phyloP scores from a whole-genome alignment of 768 basidiomycete species.

The Pulveroboletus sp. region DNA sequence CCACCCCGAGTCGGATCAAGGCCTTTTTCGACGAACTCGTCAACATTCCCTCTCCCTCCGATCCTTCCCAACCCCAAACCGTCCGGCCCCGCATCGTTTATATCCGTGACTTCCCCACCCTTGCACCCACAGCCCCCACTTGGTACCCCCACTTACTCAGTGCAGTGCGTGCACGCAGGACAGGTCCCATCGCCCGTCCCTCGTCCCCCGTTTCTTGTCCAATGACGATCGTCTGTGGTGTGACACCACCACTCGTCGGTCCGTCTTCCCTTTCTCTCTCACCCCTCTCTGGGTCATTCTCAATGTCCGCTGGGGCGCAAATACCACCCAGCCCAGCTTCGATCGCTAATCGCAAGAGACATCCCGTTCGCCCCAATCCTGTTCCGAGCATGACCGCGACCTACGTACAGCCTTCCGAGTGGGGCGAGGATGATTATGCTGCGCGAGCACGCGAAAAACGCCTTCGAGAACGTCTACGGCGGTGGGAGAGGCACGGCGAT shows the following conservation, averaged over 20 bases:
- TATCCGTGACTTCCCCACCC: slow-evolving; percentile 74
- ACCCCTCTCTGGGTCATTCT: slow-evolving; percentile 12
- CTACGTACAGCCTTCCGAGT: slow-evolving; percentile 37
- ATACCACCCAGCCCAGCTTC: not conserved
- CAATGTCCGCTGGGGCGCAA: slow-evolving; percentile 11
- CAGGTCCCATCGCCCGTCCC: slow-evolving; percentile 56
- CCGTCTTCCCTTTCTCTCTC: slow-evolving; percentile 27
- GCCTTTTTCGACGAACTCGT: slow-evolving; percentile 76
- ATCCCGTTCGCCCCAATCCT: slow-evolving; percentile 18
- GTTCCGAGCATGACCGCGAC: slow-evolving; percentile 20
- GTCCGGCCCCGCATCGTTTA: slow-evolving; percentile 71
- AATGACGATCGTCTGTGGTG: slow-evolving; percentile 83
- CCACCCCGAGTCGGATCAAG: slow-evolving; percentile 55
- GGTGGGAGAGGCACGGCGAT: slow-evolving; percentile 67
- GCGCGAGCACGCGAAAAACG: slow-evolving; percentile 69
- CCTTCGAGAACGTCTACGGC: slow-evolving; percentile 62
- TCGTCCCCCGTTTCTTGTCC: slow-evolving; percentile 63
- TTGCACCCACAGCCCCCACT: slow-evolving; percentile 62
- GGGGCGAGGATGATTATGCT: slow-evolving; percentile 63
- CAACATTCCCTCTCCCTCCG: slow-evolving; percentile 47
- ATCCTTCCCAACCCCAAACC: slow-evolving; percentile 21
- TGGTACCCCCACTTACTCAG: slow-evolving; percentile 83
- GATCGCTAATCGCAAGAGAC: slow-evolving; percentile 9
- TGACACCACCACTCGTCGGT: slow-evolving; percentile 71
- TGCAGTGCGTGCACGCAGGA: slow-evolving; percentile 73